phyloP scores from a whole-genome alignment of 208 protist genomes.

The Entamoeba histolytica region DNA sequence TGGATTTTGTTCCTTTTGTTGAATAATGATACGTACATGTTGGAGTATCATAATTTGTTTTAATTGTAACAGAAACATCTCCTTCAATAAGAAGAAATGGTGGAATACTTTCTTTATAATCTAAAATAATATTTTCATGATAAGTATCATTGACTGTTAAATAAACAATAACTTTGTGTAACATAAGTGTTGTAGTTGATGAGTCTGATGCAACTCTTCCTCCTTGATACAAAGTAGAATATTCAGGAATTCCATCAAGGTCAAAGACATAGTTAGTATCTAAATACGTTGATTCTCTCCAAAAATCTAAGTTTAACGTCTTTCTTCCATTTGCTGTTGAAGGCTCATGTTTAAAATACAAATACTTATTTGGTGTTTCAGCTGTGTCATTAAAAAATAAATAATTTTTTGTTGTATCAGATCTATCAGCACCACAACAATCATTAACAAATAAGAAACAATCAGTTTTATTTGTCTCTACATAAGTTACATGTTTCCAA shows the following conservation, averaged over 20 bases:
- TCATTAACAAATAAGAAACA: background rate
- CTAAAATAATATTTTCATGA: background rate
- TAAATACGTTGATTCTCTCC: background rate
- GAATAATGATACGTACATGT: background rate
- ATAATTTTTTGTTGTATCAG: background rate
- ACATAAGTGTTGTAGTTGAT: background rate
- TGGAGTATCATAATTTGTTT: background rate
- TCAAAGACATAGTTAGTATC: background rate
- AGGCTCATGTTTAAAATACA: background rate
- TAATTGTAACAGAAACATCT: background rate
- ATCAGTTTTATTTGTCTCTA: background rate
- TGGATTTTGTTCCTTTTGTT: background rate
- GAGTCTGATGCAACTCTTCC: background rate
- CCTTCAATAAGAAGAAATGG: background rate
- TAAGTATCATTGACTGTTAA: background rate
- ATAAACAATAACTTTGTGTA: background rate
- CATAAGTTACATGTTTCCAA: background rate
- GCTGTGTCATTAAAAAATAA: background rate
- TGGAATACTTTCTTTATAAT: background rate
- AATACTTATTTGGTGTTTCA: background rate
- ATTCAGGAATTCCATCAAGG: background rate
- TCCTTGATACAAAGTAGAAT: background rate
- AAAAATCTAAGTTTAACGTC: background rate
- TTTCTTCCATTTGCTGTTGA: background rate
- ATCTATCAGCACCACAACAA: background rate